Percentiles rank a stretch among this genome's conserved stretches.
These are phyloP conservation scores for Teratosphaeria viscida DNA, from an alignment of 2,329 filamentous ascomycete species.

Conservation along the genomic window DNA sequence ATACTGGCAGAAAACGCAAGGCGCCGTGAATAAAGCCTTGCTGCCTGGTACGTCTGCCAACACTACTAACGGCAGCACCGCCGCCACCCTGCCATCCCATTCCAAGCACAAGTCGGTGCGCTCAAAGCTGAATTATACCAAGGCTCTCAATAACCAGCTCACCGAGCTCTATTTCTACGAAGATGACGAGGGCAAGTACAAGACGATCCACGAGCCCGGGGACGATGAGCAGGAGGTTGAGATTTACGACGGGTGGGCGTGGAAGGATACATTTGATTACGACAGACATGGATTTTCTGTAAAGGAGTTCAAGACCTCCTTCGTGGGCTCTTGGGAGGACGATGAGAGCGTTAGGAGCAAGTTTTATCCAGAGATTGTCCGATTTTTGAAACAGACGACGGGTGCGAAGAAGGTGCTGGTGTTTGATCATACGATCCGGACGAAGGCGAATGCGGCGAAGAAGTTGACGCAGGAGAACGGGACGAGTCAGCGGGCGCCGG, in stretches of 20 bases:
- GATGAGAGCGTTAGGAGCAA: slow-evolving; percentile 30
- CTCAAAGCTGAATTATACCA: slow-evolving; percentile 38
- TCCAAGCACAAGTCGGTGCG: slow-evolving; percentile 19
- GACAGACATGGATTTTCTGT: slow-evolving; percentile 39
- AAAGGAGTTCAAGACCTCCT: slow-evolving; percentile 30
- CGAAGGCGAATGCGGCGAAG: slow-evolving; percentile 24
- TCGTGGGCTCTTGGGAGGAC: slow-evolving; percentile 29
- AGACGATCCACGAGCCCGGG: slow-evolving; percentile 34
- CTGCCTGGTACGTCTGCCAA: slow-evolving; percentile 17
- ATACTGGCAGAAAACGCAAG: slow-evolving; percentile 32
- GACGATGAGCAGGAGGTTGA: slow-evolving; percentile 28
- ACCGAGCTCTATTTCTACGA: slow-evolving; percentile 35
- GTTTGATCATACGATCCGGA: slow-evolving; percentile 42
- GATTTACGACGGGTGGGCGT: slow-evolving; percentile 34
- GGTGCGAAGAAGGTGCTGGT: slow-evolving; percentile 37
- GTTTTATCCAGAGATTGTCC: slow-evolving; percentile 40
- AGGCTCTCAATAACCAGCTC: slow-evolving; percentile 30
- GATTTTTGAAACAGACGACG: slow-evolving; percentile 35
- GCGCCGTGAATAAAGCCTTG: slow-evolving; percentile 29
- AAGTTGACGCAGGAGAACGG: slow-evolving; percentile 26
- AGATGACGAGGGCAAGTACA: slow-evolving; percentile 27
- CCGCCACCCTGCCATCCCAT: neutral
- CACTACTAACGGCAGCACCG: neutral
- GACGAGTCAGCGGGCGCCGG: slow-evolving; percentile 33
- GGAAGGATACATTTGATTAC: slow-evolving; percentile 33